phyloP scores from a whole-genome alignment of 371 early-diverging fungal species.

The Rhizomucor miehei region DNA sequence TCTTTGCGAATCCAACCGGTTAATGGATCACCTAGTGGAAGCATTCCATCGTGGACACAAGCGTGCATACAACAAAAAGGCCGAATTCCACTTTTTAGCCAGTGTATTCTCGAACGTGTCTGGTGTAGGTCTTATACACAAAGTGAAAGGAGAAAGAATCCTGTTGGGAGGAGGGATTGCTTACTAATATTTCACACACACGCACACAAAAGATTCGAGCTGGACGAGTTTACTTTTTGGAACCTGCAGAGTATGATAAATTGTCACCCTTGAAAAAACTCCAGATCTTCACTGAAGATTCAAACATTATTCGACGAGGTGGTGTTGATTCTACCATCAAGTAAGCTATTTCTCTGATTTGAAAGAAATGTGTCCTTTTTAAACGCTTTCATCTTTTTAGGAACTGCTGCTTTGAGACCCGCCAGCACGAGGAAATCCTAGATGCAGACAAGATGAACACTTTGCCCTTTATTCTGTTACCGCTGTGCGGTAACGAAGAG shows the following conservation, averaged over 20 bases:
- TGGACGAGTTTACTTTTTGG: slow-evolving; percentile 76
- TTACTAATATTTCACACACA: no score
- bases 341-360: no score
- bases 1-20: slow-evolving; percentile 38
- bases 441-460: slow-evolving; percentile 71
- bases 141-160: not conserved
- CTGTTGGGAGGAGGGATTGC: not conserved
- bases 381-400: slow-evolving; percentile 19
- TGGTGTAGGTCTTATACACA: slow-evolving; percentile 35
- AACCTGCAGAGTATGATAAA: slow-evolving; percentile 48
- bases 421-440: slow-evolving; percentile 63
- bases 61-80: slow-evolving; percentile 76
- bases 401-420: slow-evolving; percentile 83
- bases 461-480: slow-evolving; percentile 83
- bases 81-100: slow-evolving; percentile 82
- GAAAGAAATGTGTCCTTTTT: no score
- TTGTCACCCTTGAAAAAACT: slow-evolving; percentile 79
- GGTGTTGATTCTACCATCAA: slow-evolving; percentile 86
- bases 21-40: slow-evolving; percentile 83
- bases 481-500: slow-evolving; percentile 91
- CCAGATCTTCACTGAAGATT: slow-evolving; percentile 83
- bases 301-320: slow-evolving; percentile 80
- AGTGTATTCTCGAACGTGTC: slow-evolving; percentile 93
- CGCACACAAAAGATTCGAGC: slow-evolving; percentile 54
- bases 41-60: slow-evolving; percentile 81